Evolutionary conservation across 345 rosid genomes (phyloP).

Genomic region (Lumnitzera littorea): DNA sequence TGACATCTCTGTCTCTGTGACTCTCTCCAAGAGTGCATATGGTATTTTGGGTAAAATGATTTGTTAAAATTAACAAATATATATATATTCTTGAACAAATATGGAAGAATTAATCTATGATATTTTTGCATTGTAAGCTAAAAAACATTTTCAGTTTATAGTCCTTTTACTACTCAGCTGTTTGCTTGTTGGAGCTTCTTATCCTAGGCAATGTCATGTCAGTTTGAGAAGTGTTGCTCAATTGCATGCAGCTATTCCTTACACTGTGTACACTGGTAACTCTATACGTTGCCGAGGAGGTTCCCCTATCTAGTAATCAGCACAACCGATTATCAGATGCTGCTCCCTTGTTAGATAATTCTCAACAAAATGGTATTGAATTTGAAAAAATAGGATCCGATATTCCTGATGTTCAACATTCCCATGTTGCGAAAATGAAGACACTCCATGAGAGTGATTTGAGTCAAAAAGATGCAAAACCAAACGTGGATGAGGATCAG

Average conservation of each 20-base stretch:
- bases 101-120: too few relatives aligned
- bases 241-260: slow-evolving; percentile 66
- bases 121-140: too few relatives aligned
- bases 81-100: too few relatives aligned
- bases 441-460: slow-evolving; percentile 28
- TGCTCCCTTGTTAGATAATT: slow-evolving; percentile 75
- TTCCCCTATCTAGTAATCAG: slow-evolving; percentile 45
- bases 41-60: too few relatives aligned
- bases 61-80: too few relatives aligned
- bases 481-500: slow-evolving; percentile 29
- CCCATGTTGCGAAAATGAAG: slow-evolving; percentile 27
- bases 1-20: too few relatives aligned
- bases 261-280: slow-evolving; percentile 78
- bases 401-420: slow-evolving; percentile 12
- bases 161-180: too few relatives aligned
- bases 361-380: slow-evolving; percentile 34
- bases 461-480: slow-evolving; percentile 25
- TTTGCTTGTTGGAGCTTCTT: too few relatives aligned
- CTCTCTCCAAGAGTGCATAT: too few relatives aligned
- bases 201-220: neutral
- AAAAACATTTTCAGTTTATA: too few relatives aligned
- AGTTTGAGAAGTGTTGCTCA: neutral
- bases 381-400: slow-evolving; percentile 37
- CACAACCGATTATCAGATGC: slow-evolving; percentile 47
- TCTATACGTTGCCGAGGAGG: slow-evolving; percentile 79